phyloP scores from a whole-genome alignment of 1,284 basidiomycete genomes.

The Microbotryum scabiosae region DNA sequence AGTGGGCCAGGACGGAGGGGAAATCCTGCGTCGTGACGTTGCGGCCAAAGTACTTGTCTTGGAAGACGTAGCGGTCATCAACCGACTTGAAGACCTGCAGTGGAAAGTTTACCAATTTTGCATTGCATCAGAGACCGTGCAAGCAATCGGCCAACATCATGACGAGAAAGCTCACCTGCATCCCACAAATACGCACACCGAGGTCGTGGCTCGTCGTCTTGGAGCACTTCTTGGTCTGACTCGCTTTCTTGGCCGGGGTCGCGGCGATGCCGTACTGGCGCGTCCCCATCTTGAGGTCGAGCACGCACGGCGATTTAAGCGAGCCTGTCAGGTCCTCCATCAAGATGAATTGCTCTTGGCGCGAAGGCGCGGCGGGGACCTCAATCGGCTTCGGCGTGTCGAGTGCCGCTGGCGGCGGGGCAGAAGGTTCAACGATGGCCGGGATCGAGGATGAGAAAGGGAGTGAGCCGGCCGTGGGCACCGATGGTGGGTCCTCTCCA shows the following conservation, averaged over 20 bases:
- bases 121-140: neutral
- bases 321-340: constrained; percentile 98
- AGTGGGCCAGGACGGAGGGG: constrained; percentile 66
- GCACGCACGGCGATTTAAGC: constrained; percentile 87
- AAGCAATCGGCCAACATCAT: neutral
- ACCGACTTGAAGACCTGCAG: constrained; percentile 80
- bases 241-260: constrained; percentile 84
- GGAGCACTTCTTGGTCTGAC: constrained; percentile 97
- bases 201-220: constrained; percentile 83
- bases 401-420: neutral
- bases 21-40: constrained; percentile 82
- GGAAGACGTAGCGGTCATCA: constrained; percentile 73
- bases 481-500: neutral
- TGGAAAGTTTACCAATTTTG: no score
- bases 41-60: constrained; percentile 95
- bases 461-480: neutral
- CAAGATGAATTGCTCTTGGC: constrained; percentile 94
- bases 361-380: constrained; percentile 43
- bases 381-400: neutral
- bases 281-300: constrained; percentile 99
- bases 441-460: neutral
- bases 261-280: constrained; percentile 97
- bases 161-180: constrained; percentile 68
- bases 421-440: neutral
- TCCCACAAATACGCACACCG: constrained; percentile 91